Evolutionary conservation across 1,139 yeast genomes (phyloP), one percentile per base, ranked within the genome.

Genomic region (Diutina pseudorugosa): DNA sequence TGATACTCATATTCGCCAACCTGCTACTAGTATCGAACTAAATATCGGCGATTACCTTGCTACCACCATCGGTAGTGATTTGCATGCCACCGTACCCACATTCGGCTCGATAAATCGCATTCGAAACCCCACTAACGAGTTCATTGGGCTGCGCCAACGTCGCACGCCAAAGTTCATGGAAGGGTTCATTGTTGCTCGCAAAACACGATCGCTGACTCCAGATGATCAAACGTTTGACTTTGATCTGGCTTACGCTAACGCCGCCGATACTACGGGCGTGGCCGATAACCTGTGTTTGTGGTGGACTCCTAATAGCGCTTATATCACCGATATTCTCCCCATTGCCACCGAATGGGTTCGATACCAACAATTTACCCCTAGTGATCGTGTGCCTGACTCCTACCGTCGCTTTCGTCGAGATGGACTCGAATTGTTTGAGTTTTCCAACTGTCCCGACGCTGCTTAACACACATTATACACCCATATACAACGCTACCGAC

Each of bases 11-110:
- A 50, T 69, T 18, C 57, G 51, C 40, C 66, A 66, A 53, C 53
- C 58, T 50, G 53, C 63, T 8, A 57, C 63, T 53, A 70, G 69
- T 11, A 71, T 63, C 57, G 83, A 78, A 55, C 53, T 64, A 23
- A 65, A 72, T 58, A 58, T 73, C 11, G 76, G 77, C 0, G 47
- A 54, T 2, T 57, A 59, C 41, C 45, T 71, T 36, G n/a, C 27
- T 7, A 14, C 47, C 3, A 23, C 30, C 2, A 12, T 18, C 20
- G 20, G 42, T 5, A 11, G 18, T 2, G 11, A 40, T 16, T n/a
- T 12, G 6, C 18, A 40, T 4, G 16, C 18, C 11, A 11, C 20
- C 7, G 18, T 18, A n/a, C 20, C 18, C 9, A 18, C 47, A 11
- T 19, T 44, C 4, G 47, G 20, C 11, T 23, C 45, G 6, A 16